Evolutionary conservation across 129 eudicot genomes (phyloP).

Genomic region (Calendula officinalis): DNA sequence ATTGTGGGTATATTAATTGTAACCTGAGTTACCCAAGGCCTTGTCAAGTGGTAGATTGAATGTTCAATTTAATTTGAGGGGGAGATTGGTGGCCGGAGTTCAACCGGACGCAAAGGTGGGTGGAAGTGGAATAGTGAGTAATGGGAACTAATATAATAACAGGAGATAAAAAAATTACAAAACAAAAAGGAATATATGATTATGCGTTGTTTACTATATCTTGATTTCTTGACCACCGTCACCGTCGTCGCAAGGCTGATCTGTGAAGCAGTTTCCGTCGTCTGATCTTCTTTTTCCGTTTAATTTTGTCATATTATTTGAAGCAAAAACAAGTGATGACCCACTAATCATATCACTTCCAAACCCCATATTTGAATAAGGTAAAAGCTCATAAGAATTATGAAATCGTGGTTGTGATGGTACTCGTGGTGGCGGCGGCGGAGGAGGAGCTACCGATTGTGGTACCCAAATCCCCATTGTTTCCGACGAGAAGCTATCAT

Average conservation of each 20-base stretch:
- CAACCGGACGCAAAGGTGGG: too few relatives aligned
- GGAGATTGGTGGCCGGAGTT: too few relatives aligned
- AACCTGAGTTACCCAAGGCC: too few relatives aligned
- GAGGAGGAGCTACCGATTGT: conserved; percentile 36
- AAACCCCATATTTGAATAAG: conserved; percentile 19
- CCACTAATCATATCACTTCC: conserved; percentile 29
- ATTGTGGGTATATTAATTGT: too few relatives aligned
- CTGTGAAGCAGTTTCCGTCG: conserved; percentile 48
- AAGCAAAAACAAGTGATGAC: conserved; percentile 22
- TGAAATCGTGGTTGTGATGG: conserved; percentile 6
- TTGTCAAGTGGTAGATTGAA: too few relatives aligned
- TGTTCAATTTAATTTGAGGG: too few relatives aligned
- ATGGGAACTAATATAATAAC: too few relatives aligned
- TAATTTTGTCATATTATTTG: conserved; percentile 26
- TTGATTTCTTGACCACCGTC: conserved; percentile 32
- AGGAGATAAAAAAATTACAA: not conserved
- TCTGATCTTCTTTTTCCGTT: conserved; percentile 29
- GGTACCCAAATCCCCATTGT: conserved; percentile 69
- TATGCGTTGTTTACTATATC: conserved; percentile 22
- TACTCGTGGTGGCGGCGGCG: not conserved
- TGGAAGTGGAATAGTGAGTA: too few relatives aligned
- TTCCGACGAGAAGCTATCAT: conserved; percentile 32
- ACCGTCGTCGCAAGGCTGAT: conserved; percentile 29
- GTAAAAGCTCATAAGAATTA: conserved; percentile 7
- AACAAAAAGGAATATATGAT: not conserved